phyloP scores from a whole-genome alignment of 2,329 filamentous ascomycete genomes.

The Zopfia rhizophila region DNA sequence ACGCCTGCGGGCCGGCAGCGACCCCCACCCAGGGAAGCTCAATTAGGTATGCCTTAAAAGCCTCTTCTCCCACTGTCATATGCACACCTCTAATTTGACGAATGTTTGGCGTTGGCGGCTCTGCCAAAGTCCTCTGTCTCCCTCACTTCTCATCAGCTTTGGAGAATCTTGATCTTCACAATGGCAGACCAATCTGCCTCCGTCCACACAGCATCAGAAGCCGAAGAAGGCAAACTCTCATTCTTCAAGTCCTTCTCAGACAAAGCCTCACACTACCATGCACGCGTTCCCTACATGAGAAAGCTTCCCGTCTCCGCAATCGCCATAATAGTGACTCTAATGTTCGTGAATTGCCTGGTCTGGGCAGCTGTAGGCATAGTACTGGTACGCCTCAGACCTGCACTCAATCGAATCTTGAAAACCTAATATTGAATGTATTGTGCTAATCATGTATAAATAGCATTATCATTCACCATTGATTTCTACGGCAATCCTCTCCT shows the following conservation, averaged over 20 bases:
- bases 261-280: constrained; percentile 60
- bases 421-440: background rate
- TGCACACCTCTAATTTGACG: too few species aligned
- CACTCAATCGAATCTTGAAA: too few species aligned
- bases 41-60: too few species aligned
- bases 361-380: constrained; percentile 69
- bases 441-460: constrained; percentile 28
- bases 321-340: constrained; percentile 65
- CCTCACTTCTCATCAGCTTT: constrained; percentile 12
- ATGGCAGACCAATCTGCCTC: constrained; percentile 19
- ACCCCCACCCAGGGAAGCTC: too few species aligned
- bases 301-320: constrained; percentile 67
- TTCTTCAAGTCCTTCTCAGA: constrained; percentile 34
- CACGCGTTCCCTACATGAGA: constrained; percentile 64
- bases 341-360: constrained; percentile 65
- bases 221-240: constrained; percentile 28
- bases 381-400: constrained; percentile 60
- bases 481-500: constrained; percentile 84
- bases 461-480: constrained; percentile 67
- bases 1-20: too few species aligned
- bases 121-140: too few species aligned
- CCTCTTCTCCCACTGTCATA: too few species aligned
- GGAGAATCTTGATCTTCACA: background rate
- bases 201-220: constrained; percentile 12
- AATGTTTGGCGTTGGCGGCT: too few species aligned